Base-by-base conservation (phyloP, 495 filamentous ascomycete species). In the Podospora anserina region DNA sequence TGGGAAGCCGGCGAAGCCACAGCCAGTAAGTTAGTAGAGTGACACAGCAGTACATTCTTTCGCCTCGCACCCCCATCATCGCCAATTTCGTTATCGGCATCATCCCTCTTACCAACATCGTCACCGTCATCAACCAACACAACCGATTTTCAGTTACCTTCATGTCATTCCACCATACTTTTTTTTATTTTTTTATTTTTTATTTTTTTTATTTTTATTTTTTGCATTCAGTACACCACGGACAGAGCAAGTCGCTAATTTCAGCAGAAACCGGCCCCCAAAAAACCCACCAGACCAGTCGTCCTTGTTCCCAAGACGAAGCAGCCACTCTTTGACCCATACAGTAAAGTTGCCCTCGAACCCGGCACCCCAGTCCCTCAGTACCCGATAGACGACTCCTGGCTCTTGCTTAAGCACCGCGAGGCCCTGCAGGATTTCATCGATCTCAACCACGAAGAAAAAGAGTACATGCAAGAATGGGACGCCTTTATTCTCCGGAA, bases 391-490 rank as follows among this genome's bases (percentile, higher is more conserved):
- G 81, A 85, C 70, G 81, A 83, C 63, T 70, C 70, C 39, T 87
- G 84, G 85, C 76, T 87, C 11, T 70, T 82, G 5, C 80, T 82
- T 59, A 87, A 86, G 72, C 82, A 85, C 67, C 78, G 81, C 27
- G 82, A 86, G 62, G 80, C 77, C 64, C 80, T 86, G 32, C 73
- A 78, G 11, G 85, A 87, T 65, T 86, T 82, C 63, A 78, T 76
- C 56, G 85, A 86, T 68, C 75, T 86, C 13, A 76, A 80, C 19
- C 74, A 74, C 16, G 76, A 76, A 16, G 85, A 87, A 64, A 84
- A 84, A 66, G 85, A 86, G 66, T 86, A 82, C 65, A 78, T 85
- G 68, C 76, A 75, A 58, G 78, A 80, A 61, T 87, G 83, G 83
- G 83, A 87, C 63, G 74, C 78, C 3, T 86, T 81, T 58, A 81